These are phyloP conservation scores for Toxicodendron radicans DNA, from an alignment of 345 rosid genomes.

Conservation along the genomic window DNA sequence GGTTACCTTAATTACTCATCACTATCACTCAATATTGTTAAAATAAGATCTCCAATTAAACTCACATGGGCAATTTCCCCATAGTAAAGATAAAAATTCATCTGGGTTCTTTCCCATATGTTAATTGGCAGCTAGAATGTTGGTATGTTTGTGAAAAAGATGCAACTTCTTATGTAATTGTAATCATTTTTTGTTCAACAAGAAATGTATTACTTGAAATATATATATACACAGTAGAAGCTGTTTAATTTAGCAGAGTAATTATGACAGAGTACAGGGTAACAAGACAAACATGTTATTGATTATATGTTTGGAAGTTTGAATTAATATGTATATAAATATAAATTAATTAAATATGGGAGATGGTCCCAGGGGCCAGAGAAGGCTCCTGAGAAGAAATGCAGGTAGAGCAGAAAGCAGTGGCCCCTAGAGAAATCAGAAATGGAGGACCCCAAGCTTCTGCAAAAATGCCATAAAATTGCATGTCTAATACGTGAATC, in stretches of 20 bases:
- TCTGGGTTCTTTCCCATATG: background rate
- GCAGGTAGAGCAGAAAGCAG: conserved; percentile 1
- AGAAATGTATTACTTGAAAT: too few species aligned
- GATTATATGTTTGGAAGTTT: conserved; percentile 8
- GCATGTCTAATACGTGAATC: conserved; percentile 57
- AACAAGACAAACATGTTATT: conserved; percentile 5
- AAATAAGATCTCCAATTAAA: background rate
- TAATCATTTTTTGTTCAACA: background rate
- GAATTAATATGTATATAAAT: background rate
- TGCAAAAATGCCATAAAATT: conserved; percentile 22
- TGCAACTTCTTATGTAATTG: background rate
- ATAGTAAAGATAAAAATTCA: too few species aligned
- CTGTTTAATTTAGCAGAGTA: background rate
- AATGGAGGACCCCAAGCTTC: conserved; percentile 21
- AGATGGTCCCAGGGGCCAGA: conserved; percentile 21
- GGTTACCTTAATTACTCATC: background rate
- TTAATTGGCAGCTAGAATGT: too few species aligned
- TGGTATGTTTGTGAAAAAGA: too few species aligned
- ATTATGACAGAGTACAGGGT: background rate
- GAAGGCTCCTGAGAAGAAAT: background rate
- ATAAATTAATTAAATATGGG: background rate
- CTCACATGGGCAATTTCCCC: background rate
- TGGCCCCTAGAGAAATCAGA: conserved; percentile 12
- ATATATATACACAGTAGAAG: background rate
- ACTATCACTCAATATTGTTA: background rate